Base-by-base conservation (phyloP, 805 yeast genomes). In the Saccharomycopsis microspora region DNA sequence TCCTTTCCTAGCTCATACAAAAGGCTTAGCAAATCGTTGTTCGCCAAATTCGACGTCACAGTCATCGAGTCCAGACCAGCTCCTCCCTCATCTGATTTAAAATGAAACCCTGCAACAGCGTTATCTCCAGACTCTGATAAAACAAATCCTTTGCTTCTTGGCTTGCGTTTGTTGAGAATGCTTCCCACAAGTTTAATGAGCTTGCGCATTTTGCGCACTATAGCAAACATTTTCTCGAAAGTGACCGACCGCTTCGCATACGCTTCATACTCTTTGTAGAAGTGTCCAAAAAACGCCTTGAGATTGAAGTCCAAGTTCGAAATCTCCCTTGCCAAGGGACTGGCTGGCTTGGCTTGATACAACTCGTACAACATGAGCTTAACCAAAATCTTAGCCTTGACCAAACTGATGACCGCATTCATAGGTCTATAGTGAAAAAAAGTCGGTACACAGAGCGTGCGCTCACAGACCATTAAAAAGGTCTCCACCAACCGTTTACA, bases 1-100 rank as follows among this genome's bases (percentile, higher is more conserved):
- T 75, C 78, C 44, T 68, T 67, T 6, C 74, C 80, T 47, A 76
- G 67, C 58, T 78, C 80, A 53, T 77, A 74, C 48, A 71, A 59
- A 41, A 78, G 61, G 37, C 69, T 70, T 49, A 76, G 64, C 64
- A 76, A 74, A 9, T 81, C 79, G 50, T 72, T 71, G n/a, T 69
- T 64, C 40, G 78, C 80, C 11, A 81, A 80, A 32, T 66, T 70
- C 51, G 74, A 64, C n/a, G 59, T 58, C 54, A 67, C 64, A n/a
- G 42, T 39, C 6, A 51, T 39, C 5, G 41, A 46, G 32, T 35
- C 28, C n/a, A 42, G 46, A n/a, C 41, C 44, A 27, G 11, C 40
- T 7, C 10, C 10, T 5, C 11, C 27, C 10, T 29, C 40, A 29
- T 40, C 35, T 8, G 27, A 30, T 10, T 48, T 32, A 38, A 51